Evolutionary conservation across 495 filamentous ascomycete genomes (phyloP).

Genomic region (Apodospora peruviana): DNA sequence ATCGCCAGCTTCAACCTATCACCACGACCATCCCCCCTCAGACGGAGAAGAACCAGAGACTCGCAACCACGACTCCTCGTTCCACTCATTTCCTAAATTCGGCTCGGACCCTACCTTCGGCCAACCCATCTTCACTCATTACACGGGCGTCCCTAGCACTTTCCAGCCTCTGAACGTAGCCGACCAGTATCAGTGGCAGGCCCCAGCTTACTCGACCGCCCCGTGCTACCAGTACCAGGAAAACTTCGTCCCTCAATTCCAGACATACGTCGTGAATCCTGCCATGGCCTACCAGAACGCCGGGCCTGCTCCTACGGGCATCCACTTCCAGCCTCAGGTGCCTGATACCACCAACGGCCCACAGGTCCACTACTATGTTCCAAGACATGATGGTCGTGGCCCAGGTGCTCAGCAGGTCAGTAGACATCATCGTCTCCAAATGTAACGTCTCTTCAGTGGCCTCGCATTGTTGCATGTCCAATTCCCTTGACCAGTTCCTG

Average conservation of each 20-base stretch:
- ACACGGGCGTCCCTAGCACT: too few relatives aligned
- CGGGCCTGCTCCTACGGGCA: conserved; percentile 10
- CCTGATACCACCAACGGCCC: conserved; percentile 40
- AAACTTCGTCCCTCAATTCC: background rate
- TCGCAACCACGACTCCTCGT: background rate
- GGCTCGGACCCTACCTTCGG: background rate
- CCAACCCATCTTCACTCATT: background rate
- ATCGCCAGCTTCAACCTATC: too few relatives aligned
- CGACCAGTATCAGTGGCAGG: too few relatives aligned
- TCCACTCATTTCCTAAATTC: too few relatives aligned
- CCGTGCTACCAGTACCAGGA: background rate
- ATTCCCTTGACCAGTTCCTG: too few relatives aligned
- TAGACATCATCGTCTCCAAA: too few relatives aligned
- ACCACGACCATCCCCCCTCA: too few relatives aligned
- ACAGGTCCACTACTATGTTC: conserved; percentile 39
- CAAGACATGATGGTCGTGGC: conserved; percentile 32
- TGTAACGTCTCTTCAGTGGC: too few relatives aligned
- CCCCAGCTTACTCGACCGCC: too few relatives aligned
- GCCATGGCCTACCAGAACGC: background rate
- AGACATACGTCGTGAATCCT: background rate
- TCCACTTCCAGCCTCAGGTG: conserved; percentile 43
- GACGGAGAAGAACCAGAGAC: background rate
- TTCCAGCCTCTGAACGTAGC: too few relatives aligned
- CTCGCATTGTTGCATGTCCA: too few relatives aligned
- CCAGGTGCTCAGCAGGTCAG: background rate